Conservation (phyloP, 1,284 basidiomycete genomes). For the Melampsora americana region DNA sequence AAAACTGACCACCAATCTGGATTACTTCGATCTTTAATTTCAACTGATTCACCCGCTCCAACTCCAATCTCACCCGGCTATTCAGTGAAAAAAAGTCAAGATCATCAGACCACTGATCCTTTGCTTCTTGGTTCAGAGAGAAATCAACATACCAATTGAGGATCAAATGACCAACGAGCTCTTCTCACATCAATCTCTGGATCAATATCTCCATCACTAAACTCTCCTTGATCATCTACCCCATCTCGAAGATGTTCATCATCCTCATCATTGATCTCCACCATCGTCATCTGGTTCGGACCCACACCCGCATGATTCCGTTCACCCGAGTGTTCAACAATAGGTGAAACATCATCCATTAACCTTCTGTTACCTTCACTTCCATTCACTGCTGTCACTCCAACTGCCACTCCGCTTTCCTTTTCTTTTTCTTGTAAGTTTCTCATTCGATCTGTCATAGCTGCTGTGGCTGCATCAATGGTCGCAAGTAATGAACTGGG, state of each 20-base stretch:
- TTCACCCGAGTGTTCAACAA: not conserved
- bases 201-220: constrained; percentile 11
- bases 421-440: constrained; percentile 6
- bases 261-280: not conserved
- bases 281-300: not conserved
- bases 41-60: constrained; percentile 33
- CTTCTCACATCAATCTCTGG: constrained; percentile 21
- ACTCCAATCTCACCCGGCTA: constrained; percentile 43
- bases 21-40: constrained; percentile 36
- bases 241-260: not conserved
- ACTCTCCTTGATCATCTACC: not conserved
- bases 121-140: not conserved
- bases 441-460: constrained; percentile 36
- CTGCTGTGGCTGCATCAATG: constrained; percentile 49
- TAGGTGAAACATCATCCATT: not conserved
- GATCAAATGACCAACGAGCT: constrained; percentile 41
- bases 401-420: not conserved
- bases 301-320: no score
- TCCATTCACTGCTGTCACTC: not conserved
- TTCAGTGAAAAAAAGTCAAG: not conserved
- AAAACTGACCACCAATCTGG: constrained; percentile 44
- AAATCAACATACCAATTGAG: constrained; percentile 27
- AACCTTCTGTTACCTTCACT: not conserved
- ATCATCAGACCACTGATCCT: not conserved
- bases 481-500: constrained; percentile 51